These are phyloP conservation scores for Drosera spatulata DNA, from an alignment of 179 eudicot genomes.

Conservation along the genomic window DNA sequence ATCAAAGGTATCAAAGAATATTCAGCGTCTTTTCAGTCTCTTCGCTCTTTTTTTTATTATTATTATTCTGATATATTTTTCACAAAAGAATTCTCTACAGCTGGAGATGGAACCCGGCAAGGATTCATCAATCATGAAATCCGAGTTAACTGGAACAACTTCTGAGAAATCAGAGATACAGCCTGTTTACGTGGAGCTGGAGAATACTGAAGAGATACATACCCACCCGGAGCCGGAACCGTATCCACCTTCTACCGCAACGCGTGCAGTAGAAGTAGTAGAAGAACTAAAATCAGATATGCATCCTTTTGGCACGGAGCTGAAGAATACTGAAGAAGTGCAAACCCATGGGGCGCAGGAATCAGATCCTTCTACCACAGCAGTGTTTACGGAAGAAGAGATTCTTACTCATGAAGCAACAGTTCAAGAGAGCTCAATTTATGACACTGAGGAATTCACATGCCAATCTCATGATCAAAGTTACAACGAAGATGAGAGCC, in stretches of 20 bases:
- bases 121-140: slow-evolving; percentile 13
- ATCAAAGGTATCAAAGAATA: slow-evolving; percentile 39
- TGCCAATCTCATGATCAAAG: slow-evolving; percentile 8
- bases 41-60: not conserved
- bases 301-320: not conserved
- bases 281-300: slow-evolving; percentile 5
- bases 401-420: slow-evolving; percentile 1
- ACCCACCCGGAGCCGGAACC: too few relatives aligned
- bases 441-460: slow-evolving; percentile 8
- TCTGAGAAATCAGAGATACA: slow-evolving; percentile 7
- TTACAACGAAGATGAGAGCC: slow-evolving; percentile 3
- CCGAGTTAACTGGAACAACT: slow-evolving; percentile 19
- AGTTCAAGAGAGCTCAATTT: slow-evolving; percentile 5
- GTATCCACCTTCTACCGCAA: too few relatives aligned
- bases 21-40: not conserved
- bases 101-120: slow-evolving; percentile 36
- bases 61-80: slow-evolving; percentile 5
- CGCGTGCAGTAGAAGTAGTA: too few relatives aligned
- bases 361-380: slow-evolving; percentile 6
- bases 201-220: too few relatives aligned
- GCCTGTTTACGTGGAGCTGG: not conserved
- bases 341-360: slow-evolving; percentile 3
- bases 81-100: slow-evolving; percentile 14
- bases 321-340: not conserved
- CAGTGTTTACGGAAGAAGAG: slow-evolving; percentile 1